Conservation (phyloP, 768 basidiomycete genomes). For the Saitozyma podzolica region DNA sequence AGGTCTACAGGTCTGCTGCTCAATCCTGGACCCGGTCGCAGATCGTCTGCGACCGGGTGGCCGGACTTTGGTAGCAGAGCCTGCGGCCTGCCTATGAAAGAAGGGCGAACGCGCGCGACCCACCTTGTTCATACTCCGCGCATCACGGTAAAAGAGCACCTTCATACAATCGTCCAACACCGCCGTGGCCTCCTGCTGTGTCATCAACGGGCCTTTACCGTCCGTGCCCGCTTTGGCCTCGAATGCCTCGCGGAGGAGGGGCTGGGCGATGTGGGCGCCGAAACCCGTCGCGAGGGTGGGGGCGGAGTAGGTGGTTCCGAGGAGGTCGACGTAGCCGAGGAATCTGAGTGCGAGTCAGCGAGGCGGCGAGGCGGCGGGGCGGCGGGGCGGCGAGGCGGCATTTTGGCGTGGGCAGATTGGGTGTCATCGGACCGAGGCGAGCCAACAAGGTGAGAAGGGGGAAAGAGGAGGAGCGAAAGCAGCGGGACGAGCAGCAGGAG, state of each 20-base stretch:
- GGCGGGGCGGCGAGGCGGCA: too few species aligned
- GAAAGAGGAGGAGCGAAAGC: too few species aligned
- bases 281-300: conserved; percentile 94
- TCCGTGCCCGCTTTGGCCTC: conserved; percentile 70
- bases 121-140: conserved; percentile 92
- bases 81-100: too few species aligned
- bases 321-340: conserved; percentile 87
- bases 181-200: conserved; percentile 72
- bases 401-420: too few species aligned
- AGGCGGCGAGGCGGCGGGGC: too few species aligned
- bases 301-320: conserved; percentile 93
- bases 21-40: too few species aligned
- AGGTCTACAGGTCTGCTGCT: too few species aligned
- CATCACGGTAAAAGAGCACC: conserved; percentile 94
- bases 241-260: conserved; percentile 83
- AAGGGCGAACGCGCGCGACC: conserved; percentile 28
- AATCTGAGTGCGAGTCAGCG: conserved; percentile 60
- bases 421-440: too few species aligned
- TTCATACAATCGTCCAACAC: conserved; percentile 85
- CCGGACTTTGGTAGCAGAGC: background rate
- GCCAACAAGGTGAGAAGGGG: too few species aligned
- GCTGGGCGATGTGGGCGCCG: conserved; percentile 88
- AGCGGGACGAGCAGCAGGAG: too few species aligned
- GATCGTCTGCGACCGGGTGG: too few species aligned
- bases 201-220: conserved; percentile 57